These are phyloP conservation scores for Boletus semigastroideus DNA, from an alignment of 1,284 basidiomycete genomes.

Conservation along the genomic window DNA sequence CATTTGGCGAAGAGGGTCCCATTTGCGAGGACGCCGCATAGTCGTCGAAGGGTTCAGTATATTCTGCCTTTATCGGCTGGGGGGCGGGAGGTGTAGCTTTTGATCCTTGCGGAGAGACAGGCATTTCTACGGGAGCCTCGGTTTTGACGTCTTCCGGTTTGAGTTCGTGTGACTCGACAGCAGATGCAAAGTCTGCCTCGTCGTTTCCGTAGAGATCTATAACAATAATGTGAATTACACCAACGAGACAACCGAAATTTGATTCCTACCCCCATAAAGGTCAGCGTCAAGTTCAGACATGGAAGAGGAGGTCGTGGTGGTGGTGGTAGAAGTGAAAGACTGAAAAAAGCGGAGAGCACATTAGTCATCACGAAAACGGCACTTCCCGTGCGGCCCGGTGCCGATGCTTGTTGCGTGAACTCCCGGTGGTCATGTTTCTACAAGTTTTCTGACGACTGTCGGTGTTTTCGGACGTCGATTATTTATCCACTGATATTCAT, in stretches of 20 bases:
- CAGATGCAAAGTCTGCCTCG: conserved; percentile 58
- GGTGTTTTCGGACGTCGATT: neutral
- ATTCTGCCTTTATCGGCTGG: conserved; percentile 23
- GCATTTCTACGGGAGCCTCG: conserved; percentile 13
- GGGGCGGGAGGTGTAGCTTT: conserved; percentile 15
- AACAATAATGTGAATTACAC: neutral
- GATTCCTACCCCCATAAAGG: conserved; percentile 70
- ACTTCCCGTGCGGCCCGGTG: conserved; percentile 18
- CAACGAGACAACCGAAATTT: rapidly evolving
- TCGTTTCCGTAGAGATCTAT: conserved; percentile 80
- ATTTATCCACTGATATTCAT: conserved; percentile 8
- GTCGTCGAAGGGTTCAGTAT: conserved; percentile 24
- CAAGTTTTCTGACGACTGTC: neutral
- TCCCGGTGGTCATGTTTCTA: neutral
- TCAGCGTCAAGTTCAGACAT: conserved; percentile 81
- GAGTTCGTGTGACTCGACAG: conserved; percentile 37
- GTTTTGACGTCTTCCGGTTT: conserved; percentile 26
- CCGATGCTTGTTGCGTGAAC: neutral
- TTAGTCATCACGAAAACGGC: conserved; percentile 32
- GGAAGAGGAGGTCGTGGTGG: conserved; percentile 42
- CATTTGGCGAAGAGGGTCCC: conserved; percentile 28
- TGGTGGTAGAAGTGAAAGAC: conserved; percentile 37
- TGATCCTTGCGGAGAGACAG: conserved; percentile 20
- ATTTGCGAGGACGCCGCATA: conserved; percentile 17
- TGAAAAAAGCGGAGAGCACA: conserved; percentile 20